Base-by-base conservation (phyloP, 2,329 filamentous ascomycete species). In the Cladophialophora yegresii region DNA sequence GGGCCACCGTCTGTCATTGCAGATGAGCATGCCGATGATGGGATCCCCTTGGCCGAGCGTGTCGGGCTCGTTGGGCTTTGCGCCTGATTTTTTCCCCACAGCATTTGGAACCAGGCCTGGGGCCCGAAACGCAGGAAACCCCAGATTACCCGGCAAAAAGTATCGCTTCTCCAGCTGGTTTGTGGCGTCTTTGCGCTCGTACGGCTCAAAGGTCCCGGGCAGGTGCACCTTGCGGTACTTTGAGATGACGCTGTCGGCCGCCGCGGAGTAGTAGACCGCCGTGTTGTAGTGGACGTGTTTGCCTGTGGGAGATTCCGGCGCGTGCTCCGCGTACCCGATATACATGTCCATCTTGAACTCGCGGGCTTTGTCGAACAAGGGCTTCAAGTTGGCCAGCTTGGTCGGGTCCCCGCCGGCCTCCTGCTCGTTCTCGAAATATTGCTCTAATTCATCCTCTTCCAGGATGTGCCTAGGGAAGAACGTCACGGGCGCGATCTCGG, bases 171-270 rank as follows among this genome's bases (percentile, higher is more conserved):
- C 83, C 3, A 85, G 77, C 72, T 85, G 83, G 69, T 84, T 82
- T 3, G 80, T 78, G 1, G 80, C 81, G 3, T 78, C 74, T 3
- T 81, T 79, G 47, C 81, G 77, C 2, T 77, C 74, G 33, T 82
- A 79, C 10, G 83, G 82, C 70, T 84, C 82, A n/a, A 77, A 75
- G 2, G 80, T 81, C 0, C 83, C 83, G 0, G 83, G 83, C 2
- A 85, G 74, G 68, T 85, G 83, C 1, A 85, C 76, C 71, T 85
- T 85, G 64, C 83, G 77, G 70, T 85, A 85, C 69, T 84, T 85
- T 32, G 75, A 76, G 23, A 85, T 70, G 6, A 83, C 76, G 51
- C 75, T 70, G 20, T 74, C 76, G 32, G 73, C 70, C 5, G 73
- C 72, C 1, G 79, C 79, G 2, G 81, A 83, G 72, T 80, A 85